phyloP scores from a whole-genome alignment of 179 eudicot genomes.

The Corrigiola litoralis region DNA sequence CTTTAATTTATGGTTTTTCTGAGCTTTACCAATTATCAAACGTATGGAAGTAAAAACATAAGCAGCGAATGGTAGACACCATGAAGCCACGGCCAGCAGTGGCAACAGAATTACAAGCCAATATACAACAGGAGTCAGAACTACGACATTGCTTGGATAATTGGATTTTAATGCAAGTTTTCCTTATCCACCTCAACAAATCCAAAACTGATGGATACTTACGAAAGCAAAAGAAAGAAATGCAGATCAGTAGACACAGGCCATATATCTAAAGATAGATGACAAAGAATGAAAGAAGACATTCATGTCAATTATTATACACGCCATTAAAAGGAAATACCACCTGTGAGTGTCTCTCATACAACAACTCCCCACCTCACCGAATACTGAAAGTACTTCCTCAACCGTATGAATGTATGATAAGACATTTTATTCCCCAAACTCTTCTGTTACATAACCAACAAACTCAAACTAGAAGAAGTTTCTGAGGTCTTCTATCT shows the following conservation, averaged over 20 bases:
- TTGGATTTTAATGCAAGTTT: conserved; percentile 14
- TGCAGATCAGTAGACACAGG: not conserved
- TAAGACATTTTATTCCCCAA: not conserved
- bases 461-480: not conserved
- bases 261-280: too few relatives aligned
- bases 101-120: too few relatives aligned
- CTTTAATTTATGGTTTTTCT: too few relatives aligned
- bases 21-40: too few relatives aligned
- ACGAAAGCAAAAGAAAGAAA: not conserved
- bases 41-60: too few relatives aligned
- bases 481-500: not conserved
- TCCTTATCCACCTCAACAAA: not conserved
- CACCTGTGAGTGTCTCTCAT: not conserved
- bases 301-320: not conserved
- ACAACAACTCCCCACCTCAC: conserved; percentile 38
- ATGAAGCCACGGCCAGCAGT: too few relatives aligned
- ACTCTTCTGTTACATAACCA: not conserved
- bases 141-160: conserved; percentile 15
- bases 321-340: not conserved
- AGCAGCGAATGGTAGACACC: too few relatives aligned
- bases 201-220: too few relatives aligned
- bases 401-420: conserved; percentile 46
- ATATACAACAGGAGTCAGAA: too few relatives aligned
- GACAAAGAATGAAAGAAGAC: not conserved
- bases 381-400: conserved; percentile 57